These are phyloP conservation scores for Hericium rajendrae DNA, from an alignment of 768 basidiomycete genomes.

Conservation along the genomic window DNA sequence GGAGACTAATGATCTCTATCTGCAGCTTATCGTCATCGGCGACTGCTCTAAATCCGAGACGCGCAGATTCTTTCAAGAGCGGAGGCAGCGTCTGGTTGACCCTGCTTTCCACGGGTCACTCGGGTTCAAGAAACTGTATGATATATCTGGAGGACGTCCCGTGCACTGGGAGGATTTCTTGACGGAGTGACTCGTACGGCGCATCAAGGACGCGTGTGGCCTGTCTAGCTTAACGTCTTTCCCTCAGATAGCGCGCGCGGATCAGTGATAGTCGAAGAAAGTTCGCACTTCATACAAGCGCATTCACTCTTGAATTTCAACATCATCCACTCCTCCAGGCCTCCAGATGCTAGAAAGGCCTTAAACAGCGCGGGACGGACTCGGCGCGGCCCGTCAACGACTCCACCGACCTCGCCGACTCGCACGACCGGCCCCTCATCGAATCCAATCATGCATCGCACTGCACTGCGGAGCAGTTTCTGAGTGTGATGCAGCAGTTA, in stretches of 20 bases:
- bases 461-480: conserved; percentile 67
- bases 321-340: conserved; percentile 75
- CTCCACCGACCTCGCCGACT: conserved; percentile 19
- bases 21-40: conserved; percentile 66
- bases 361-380: conserved; percentile 17
- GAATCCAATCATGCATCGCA: conserved; percentile 47
- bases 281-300: conserved; percentile 79
- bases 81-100: conserved; percentile 54
- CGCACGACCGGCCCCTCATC: conserved; percentile 11
- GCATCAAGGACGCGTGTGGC: conserved; percentile 12
- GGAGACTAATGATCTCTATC: not conserved
- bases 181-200: conserved; percentile 49
- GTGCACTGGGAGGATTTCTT: conserved; percentile 78
- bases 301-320: conserved; percentile 78
- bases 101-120: conserved; percentile 43
- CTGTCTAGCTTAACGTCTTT: not conserved
- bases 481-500: conserved; percentile 74
- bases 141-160: conserved; percentile 77
- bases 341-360: conserved; percentile 22
- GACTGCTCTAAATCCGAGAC: conserved; percentile 72
- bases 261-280: conserved; percentile 58
- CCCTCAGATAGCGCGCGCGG: conserved; percentile 62
- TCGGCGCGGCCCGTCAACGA: conserved; percentile 12
- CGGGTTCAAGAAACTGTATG: conserved; percentile 64
- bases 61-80: conserved; percentile 53